Percentiles rank a stretch among this genome's conserved stretches.
Evolutionary conservation across 169 alveolate species (phyloP).

Genomic region (Plasmodium blacklocki): DNA sequence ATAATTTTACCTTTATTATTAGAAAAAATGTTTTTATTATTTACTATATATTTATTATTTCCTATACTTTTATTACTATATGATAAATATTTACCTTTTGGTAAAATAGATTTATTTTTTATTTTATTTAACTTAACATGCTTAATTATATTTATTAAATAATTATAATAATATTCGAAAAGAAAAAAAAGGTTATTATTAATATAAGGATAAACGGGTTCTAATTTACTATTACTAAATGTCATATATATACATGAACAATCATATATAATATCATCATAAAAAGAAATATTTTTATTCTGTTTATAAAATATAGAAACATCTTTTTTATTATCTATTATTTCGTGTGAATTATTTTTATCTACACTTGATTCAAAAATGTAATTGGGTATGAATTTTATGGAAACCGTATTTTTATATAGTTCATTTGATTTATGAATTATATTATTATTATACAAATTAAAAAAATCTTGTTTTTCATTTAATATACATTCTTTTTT

Average conservation of each 20-base stretch:
- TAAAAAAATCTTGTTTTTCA: background rate
- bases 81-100: background rate
- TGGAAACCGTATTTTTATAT: no score
- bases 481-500: background rate
- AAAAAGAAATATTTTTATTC: background rate
- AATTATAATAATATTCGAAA: slow-evolving; percentile 56
- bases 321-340: background rate
- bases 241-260: slow-evolving; percentile 41
- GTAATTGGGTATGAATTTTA: no score
- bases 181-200: slow-evolving; percentile 41
- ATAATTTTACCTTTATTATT: background rate
- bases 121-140: background rate
- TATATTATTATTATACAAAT: background rate
- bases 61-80: background rate
- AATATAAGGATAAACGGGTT: slow-evolving; percentile 61
- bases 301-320: background rate
- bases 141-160: slow-evolving; percentile 4
- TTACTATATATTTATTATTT: background rate
- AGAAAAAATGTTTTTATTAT: background rate
- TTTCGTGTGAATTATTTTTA: background rate
- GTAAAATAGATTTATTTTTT: no score
- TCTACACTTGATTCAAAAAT: no score
- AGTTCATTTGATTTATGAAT: no score
- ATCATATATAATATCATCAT: slow-evolving; percentile 2
- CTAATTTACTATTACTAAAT: slow-evolving; percentile 41